Evolutionary conservation across 352 stramenopile genomes (phyloP).

Genomic region (Globisporangium uncinulatum): DNA sequence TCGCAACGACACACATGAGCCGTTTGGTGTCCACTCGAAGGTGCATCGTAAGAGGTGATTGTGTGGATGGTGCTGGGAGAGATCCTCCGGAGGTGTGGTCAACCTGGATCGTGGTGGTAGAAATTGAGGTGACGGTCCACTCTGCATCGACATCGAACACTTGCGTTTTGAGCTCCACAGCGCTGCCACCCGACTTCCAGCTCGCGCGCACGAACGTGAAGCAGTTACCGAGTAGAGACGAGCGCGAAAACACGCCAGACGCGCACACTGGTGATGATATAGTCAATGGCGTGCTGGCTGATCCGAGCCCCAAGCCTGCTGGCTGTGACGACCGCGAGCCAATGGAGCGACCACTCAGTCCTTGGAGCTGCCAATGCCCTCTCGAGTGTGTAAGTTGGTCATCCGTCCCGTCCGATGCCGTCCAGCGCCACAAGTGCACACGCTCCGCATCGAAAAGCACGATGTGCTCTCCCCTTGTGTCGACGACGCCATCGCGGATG

Average conservation of each 20-base stretch:
- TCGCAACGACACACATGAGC: neutral
- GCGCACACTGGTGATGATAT: neutral
- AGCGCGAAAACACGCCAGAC: constrained; percentile 12
- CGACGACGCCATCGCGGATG: constrained; percentile 1
- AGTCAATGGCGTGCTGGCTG: neutral
- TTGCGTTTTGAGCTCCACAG: constrained; percentile 1
- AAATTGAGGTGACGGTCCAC: constrained; percentile 5
- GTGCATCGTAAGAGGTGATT: neutral
- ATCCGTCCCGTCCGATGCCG: neutral
- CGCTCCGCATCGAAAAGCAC: constrained; percentile 1
- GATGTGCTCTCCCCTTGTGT: neutral
- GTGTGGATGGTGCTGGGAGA: neutral
- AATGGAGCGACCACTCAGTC: neutral
- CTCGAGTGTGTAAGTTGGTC: neutral
- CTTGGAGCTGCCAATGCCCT: neutral
- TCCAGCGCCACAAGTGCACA: constrained; percentile 2
- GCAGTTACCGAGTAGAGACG: constrained; percentile 19
- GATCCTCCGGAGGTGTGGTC: neutral
- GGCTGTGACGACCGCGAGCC: neutral
- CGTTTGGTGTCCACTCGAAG: constrained; percentile 9
- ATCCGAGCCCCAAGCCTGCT: neutral
- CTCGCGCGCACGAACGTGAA: constrained; percentile 13
- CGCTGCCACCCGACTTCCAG: neutral
- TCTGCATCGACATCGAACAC: constrained; percentile 12
- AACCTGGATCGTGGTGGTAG: constrained; percentile 1